Percentiles rank a stretch among this genome's conserved stretches.
Conservation (phyloP, 2,329 filamentous ascomycete species). For the Beauveria australis region DNA sequence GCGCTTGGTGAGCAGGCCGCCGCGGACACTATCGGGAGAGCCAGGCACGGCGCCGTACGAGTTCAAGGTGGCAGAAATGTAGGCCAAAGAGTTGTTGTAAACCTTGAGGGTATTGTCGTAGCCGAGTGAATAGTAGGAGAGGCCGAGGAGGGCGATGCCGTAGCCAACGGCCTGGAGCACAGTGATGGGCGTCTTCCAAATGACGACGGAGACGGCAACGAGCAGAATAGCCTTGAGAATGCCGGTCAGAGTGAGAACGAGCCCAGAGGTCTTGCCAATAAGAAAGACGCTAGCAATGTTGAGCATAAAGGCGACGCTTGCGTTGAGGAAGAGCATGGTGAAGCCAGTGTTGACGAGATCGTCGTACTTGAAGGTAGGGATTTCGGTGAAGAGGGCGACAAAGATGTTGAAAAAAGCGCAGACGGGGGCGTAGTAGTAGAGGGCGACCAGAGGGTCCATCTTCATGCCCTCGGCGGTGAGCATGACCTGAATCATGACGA, state of each 20-base stretch:
- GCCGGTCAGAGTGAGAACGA: slow-evolving; percentile 78
- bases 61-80: slow-evolving; percentile 17
- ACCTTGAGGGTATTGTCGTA: slow-evolving; percentile 25
- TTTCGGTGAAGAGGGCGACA: slow-evolving; percentile 61
- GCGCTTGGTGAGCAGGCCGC: slow-evolving; percentile 12
- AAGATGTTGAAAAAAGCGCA: slow-evolving; percentile 74
- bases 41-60: slow-evolving; percentile 14
- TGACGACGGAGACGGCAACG: slow-evolving; percentile 65
- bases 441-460: slow-evolving; percentile 81
- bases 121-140: slow-evolving; percentile 41
- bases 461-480: slow-evolving; percentile 68
- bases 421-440: slow-evolving; percentile 85
- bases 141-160: slow-evolving; percentile 52
- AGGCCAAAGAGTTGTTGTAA: slow-evolving; percentile 17
- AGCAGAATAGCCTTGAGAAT: slow-evolving; percentile 85
- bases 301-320: slow-evolving; percentile 68
- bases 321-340: slow-evolving; percentile 61
- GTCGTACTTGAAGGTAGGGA: slow-evolving; percentile 54
- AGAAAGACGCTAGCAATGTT: slow-evolving; percentile 83
- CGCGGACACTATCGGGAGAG: slow-evolving; percentile 11
- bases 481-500: slow-evolving; percentile 80
- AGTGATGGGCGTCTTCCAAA: slow-evolving; percentile 68
- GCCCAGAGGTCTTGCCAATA: slow-evolving; percentile 79
- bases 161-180: slow-evolving; percentile 70
- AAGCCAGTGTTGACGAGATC: slow-evolving; percentile 60